phyloP scores from a whole-genome alignment of 225 moss, liverwort and hornwort genomes.

The Pleurozium schreberi region DNA sequence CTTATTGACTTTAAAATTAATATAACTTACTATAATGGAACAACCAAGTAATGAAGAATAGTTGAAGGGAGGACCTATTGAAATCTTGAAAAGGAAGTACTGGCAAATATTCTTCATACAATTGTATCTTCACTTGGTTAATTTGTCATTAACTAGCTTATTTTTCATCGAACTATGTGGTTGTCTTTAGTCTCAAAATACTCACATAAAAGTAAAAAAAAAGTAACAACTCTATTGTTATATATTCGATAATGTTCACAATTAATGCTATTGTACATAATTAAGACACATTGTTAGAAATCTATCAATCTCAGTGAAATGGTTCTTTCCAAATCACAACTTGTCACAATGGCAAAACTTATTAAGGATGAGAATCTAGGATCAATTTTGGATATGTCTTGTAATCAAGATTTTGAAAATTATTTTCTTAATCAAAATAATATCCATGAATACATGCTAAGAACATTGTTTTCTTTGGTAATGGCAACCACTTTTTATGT shows the following conservation, averaged over 20 bases:
- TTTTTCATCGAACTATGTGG: not conserved
- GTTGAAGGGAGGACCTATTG: rapidly evolving
- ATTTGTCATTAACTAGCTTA: not conserved
- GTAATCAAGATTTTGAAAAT: not conserved
- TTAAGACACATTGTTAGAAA: not conserved
- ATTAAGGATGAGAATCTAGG: not conserved
- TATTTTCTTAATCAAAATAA: not conserved
- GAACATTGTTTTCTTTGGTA: no score
- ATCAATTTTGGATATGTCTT: not conserved
- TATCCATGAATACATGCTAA: rapidly evolving
- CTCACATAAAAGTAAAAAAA: not conserved
- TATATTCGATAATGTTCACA: not conserved
- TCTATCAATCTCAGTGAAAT: not conserved
- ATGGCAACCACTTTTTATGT: no score
- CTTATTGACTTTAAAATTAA: not conserved
- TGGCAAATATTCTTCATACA: not conserved
- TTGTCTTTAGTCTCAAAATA: not conserved
- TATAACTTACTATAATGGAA: not conserved
- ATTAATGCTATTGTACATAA: not conserved
- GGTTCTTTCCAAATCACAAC: not conserved
- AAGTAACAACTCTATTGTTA: not conserved
- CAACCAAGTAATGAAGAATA: not conserved
- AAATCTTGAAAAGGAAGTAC: not conserved
- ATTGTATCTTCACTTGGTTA: no score
- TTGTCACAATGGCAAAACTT: not conserved